Base-by-base conservation (phyloP, 2,329 filamentous ascomycete species). In the Exophiala calicioides region DNA sequence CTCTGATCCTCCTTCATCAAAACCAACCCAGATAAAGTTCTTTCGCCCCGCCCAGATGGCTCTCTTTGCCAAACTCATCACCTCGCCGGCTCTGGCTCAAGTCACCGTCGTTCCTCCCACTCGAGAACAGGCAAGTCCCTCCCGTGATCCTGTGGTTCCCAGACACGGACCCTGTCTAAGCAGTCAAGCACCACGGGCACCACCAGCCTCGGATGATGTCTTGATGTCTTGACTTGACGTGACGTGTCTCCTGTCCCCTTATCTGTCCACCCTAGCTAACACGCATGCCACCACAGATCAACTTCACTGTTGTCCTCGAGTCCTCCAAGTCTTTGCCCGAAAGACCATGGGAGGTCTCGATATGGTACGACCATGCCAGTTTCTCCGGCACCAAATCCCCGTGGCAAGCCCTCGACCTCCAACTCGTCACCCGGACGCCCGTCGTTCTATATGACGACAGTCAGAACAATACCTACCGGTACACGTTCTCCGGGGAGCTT, bases 31-130 rank as follows among this genome's bases (percentile, higher is more conserved):
- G 44, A 52, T 61, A 32, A 61, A 59, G 38, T 68, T 70, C 52
- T 59, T 61, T 33, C 59, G 64, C 9, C 60, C 67, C 9, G 65
- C 63, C 1, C 67, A 73, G 51, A 75, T 70, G 67, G 68, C 65
- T 59, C 61, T 78, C 66, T 77, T 77, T 61, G 75, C 78, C 16
- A 72, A 74, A 52, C 65, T 85, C 10, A 77, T 74, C 4, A 81
- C 75, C 50, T 84, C 82, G 60, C 90, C 90, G 9, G 81, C 88
- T 1, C 68, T 95, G 40, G 88, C 84, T 2, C 86, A 90, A 62
- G 77, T 86, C 18, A 90, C 88, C 1, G 74, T 79, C 37, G 61
- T 87, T 15, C 66, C 72, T 19, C 61, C 68, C 29, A 58, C 65
- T 13, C 64, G 67, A 46, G 60, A 67, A 13, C 59, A 62, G 26